A percentile compares a stretch with the other conserved stretches of the same genome.
These are phyloP conservation scores for Candida sanyaensis DNA, from an alignment of 1,139 yeast genomes.

Conservation along the genomic window DNA sequence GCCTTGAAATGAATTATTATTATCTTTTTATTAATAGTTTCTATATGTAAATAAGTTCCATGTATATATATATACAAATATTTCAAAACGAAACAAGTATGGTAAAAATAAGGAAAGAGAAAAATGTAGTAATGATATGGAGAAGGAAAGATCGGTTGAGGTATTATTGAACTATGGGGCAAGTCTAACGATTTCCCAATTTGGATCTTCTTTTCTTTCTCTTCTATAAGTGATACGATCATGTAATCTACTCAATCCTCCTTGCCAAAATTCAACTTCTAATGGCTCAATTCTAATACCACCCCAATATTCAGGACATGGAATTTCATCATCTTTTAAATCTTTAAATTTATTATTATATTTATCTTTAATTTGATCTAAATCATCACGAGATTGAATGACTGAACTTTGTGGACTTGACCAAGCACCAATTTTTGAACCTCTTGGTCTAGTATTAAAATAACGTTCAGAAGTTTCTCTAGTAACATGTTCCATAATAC, in stretches of 20 bases:
- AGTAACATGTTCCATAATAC: slow-evolving; percentile 71
- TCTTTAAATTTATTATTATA: slow-evolving; percentile 62
- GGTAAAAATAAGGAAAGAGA: neutral
- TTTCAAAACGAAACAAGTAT: neutral
- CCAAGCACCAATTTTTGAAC: slow-evolving; percentile 96
- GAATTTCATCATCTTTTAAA: slow-evolving; percentile 58
- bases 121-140: neutral
- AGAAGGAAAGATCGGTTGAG: too few species aligned
- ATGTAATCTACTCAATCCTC: slow-evolving; percentile 85
- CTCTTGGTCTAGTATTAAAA: slow-evolving; percentile 86
- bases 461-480: slow-evolving; percentile 76
- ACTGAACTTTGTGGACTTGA: slow-evolving; percentile 83
- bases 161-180: slow-evolving; percentile 57
- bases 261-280: slow-evolving; percentile 97
- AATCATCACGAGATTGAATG: slow-evolving; percentile 57
- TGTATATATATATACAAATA: slow-evolving; percentile 2
- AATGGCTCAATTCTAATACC: slow-evolving; percentile 86
- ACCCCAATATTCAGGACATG: slow-evolving; percentile 96
- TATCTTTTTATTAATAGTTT: neutral
- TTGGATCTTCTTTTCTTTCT: slow-evolving; percentile 40
- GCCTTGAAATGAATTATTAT: neutral
- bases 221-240: slow-evolving; percentile 82
- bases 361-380: slow-evolving; percentile 53
- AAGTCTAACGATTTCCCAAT: slow-evolving; percentile 68
- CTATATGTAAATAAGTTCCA: slow-evolving; percentile 1